Conservation (phyloP, 768 basidiomycete genomes). For the Albatrellus ellisii region DNA sequence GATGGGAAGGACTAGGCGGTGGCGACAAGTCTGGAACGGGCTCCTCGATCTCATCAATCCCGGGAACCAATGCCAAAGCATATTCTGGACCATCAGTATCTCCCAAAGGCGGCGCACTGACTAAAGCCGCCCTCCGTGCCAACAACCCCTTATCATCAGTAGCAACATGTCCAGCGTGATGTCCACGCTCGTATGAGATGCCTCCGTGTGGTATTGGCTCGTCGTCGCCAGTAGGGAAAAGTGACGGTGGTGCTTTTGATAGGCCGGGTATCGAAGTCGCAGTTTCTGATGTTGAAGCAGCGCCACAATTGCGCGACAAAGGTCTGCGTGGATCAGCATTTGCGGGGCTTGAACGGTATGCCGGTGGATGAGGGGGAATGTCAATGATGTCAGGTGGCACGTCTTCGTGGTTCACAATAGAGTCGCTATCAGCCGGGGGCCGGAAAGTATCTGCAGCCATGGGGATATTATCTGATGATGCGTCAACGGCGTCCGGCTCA, state of each 20-base stretch:
- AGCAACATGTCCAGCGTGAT: constrained; percentile 21
- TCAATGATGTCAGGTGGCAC: neutral
- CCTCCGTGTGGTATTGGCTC: too few relatives aligned
- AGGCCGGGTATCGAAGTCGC: neutral
- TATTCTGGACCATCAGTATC: neutral
- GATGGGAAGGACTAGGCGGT: neutral
- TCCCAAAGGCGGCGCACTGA: constrained; percentile 9
- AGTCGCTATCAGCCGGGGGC: neutral
- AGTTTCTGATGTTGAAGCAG: neutral
- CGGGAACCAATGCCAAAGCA: constrained; percentile 2
- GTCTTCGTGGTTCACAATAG: neutral
- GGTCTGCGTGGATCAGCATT: neutral
- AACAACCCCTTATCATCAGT: constrained; percentile 25
- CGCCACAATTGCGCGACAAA: neutral
- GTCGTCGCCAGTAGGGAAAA: neutral
- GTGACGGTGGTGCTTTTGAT: constrained; percentile 1
- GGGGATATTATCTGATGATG: neutral
- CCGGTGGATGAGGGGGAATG: constrained; percentile 8
- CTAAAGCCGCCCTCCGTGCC: constrained; percentile 19
- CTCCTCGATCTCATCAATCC: constrained; percentile 8
- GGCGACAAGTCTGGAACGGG: neutral
- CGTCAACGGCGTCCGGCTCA: neutral
- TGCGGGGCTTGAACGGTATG: constrained; percentile 4
- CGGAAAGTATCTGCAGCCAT: neutral
- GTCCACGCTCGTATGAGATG: neutral